These are phyloP conservation scores for Marasmius tenuissimus DNA, from an alignment of 1,284 basidiomycete species.

Conservation along the genomic window DNA sequence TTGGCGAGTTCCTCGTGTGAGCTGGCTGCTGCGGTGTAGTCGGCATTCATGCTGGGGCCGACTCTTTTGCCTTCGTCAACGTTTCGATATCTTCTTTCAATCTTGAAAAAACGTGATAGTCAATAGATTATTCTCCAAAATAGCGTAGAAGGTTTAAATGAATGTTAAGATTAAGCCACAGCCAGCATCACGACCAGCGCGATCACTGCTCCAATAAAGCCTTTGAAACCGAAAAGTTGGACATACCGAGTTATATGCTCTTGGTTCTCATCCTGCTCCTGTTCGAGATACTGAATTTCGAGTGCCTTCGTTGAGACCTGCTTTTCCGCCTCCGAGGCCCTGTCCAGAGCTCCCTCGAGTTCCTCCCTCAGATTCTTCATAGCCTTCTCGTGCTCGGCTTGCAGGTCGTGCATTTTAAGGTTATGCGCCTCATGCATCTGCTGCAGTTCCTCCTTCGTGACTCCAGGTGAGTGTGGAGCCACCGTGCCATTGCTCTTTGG, in stretches of 20 bases:
- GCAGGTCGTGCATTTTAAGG: conserved; percentile 74
- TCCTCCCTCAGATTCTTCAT: conserved; percentile 59
- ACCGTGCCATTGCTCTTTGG: conserved; percentile 59
- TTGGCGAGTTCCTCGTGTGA: background rate
- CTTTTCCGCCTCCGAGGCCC: conserved; percentile 55
- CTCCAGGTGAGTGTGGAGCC: conserved; percentile 45
- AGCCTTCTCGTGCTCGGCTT: conserved; percentile 68
- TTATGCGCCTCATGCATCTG: conserved; percentile 80
- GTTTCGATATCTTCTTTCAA: conserved; percentile 64
- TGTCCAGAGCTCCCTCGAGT: conserved; percentile 55
- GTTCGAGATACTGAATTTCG: conserved; percentile 77
- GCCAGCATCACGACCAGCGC: conserved; percentile 57
- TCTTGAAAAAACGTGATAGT: conserved; percentile 39
- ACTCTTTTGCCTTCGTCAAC: conserved; percentile 34
- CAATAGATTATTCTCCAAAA: conserved; percentile 35
- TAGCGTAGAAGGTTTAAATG: conserved; percentile 19
- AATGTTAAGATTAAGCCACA: conserved; percentile 40
- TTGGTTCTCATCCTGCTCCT: conserved; percentile 72
- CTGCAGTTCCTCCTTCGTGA: conserved; percentile 73
- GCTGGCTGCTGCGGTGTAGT: background rate
- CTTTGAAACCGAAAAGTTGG: conserved; percentile 56
- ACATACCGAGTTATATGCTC: conserved; percentile 80
- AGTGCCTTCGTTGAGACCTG: conserved; percentile 69
- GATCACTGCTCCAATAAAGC: conserved; percentile 52
- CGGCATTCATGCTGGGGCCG: conserved; percentile 15